Evolutionary conservation across 176 grass and related monocot species (phyloP).

Genomic region (Dactylis glomerata): DNA sequence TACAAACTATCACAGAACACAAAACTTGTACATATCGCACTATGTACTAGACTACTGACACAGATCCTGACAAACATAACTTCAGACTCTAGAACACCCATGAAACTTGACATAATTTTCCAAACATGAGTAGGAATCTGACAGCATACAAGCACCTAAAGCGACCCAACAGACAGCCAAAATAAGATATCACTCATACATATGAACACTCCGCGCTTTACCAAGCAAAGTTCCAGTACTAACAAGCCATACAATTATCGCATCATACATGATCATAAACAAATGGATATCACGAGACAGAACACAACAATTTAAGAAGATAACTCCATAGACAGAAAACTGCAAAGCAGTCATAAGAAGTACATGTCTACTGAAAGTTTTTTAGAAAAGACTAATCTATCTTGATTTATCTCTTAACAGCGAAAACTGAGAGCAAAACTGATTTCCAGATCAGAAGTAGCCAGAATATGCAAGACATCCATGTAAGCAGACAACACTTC

Average conservation of each 20-base stretch:
- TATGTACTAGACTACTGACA: neutral
- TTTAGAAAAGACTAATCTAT: conserved; percentile 38
- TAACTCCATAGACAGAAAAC: conserved; percentile 19
- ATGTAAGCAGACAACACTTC: conserved; percentile 82
- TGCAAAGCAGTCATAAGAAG: conserved; percentile 37
- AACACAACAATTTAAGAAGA: conserved; percentile 17
- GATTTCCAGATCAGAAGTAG: conserved; percentile 60
- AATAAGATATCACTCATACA: neutral
- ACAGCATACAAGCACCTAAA: neutral
- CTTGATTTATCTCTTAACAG: conserved; percentile 47
- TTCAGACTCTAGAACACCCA: neutral
- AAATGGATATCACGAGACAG: neutral
- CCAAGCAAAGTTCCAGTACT: conserved; percentile 2
- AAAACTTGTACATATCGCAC: neutral
- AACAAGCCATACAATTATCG: neutral
- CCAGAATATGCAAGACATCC: conserved; percentile 88
- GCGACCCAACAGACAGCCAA: neutral
- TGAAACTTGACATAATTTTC: neutral
- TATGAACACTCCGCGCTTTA: neutral
- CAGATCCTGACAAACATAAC: neutral
- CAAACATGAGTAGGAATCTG: neutral
- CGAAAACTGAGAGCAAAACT: conserved; percentile 49
- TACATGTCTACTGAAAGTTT: conserved; percentile 45
- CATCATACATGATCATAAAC: conserved; percentile 19
- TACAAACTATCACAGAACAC: neutral